Conservation (phyloP, 1,139 yeast genomes). For the Torulaspora globosa region DNA sequence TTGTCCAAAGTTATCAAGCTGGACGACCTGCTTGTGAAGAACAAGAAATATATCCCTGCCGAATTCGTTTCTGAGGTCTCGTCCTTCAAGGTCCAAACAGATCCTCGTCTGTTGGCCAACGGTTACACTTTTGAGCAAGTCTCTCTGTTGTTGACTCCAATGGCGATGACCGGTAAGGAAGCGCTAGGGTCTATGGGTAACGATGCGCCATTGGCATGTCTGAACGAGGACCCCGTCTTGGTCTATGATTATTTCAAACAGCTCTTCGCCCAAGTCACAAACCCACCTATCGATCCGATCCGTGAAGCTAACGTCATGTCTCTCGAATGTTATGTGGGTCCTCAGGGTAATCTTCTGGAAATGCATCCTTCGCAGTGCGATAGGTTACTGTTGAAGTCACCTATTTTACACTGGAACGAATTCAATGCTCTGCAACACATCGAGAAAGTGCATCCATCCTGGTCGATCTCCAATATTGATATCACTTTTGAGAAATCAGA, state of each 20-base stretch:
- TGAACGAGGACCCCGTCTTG: slow-evolving; percentile 87
- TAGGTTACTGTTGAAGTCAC: slow-evolving; percentile 76
- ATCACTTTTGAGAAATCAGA: slow-evolving; percentile 82
- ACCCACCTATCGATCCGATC: slow-evolving; percentile 98
- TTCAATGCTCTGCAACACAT: slow-evolving; percentile 70
- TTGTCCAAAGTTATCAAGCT: slow-evolving; percentile 77
- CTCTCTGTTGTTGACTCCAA: slow-evolving; percentile 77
- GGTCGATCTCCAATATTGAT: slow-evolving; percentile 81
- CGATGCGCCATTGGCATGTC: slow-evolving; percentile 94
- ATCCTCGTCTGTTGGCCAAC: slow-evolving; percentile 78
- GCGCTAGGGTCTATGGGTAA: slow-evolving; percentile 98
- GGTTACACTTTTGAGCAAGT: slow-evolving; percentile 94
- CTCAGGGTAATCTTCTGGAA: slow-evolving; percentile 92
- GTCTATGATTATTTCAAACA: slow-evolving; percentile 93
- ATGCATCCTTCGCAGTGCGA: slow-evolving; percentile 91
- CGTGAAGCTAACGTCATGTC: slow-evolving; percentile 97
- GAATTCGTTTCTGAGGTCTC: slow-evolving; percentile 29
- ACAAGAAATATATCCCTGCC: slow-evolving; percentile 35
- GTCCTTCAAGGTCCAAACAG: slow-evolving; percentile 56
- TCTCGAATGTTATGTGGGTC: slow-evolving; percentile 93
- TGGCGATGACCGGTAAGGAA: slow-evolving; percentile 90
- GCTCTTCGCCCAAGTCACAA: slow-evolving; percentile 95
- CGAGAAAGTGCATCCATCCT: slow-evolving; percentile 70
- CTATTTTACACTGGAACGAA: slow-evolving; percentile 71
- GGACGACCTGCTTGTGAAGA: slow-evolving; percentile 60